These are phyloP conservation scores for Venturiaceae sp. DNA, from an alignment of 2,329 filamentous ascomycete species.

Conservation along the genomic window DNA sequence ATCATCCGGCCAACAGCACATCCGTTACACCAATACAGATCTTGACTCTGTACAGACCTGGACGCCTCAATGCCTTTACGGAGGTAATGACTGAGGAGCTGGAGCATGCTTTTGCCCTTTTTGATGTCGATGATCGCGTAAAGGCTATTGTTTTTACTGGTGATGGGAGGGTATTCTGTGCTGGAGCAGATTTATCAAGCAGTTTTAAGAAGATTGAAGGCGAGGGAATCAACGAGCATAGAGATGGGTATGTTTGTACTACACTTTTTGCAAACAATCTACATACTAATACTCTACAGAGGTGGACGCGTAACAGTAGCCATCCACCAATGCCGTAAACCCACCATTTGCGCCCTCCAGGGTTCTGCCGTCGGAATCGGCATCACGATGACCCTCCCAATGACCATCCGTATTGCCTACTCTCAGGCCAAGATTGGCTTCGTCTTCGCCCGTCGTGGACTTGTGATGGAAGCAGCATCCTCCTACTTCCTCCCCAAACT, in stretches of 20 bases:
- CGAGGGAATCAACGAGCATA: slow-evolving; percentile 36
- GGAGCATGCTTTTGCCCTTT: slow-evolving; percentile 40
- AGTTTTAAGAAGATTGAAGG: slow-evolving; percentile 34
- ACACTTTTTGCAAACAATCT: neutral
- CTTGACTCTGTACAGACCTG: slow-evolving; percentile 54
- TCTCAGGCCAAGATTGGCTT: slow-evolving; percentile 59
- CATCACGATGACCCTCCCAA: slow-evolving; percentile 49
- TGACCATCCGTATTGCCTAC: slow-evolving; percentile 45
- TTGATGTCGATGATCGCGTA: slow-evolving; percentile 45
- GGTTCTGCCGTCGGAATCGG: slow-evolving; percentile 48
- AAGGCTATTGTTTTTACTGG: slow-evolving; percentile 47
- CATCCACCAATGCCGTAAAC: slow-evolving; percentile 48
- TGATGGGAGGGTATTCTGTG: slow-evolving; percentile 42
- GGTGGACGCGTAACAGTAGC: slow-evolving; percentile 39
- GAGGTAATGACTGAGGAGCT: slow-evolving; percentile 53
- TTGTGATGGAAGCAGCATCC: slow-evolving; percentile 63
- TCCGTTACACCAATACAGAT: slow-evolving; percentile 52
- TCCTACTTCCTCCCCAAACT: slow-evolving; percentile 64
- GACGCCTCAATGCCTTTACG: slow-evolving; percentile 61
- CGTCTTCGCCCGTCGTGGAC: slow-evolving; percentile 60
- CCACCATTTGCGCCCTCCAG: slow-evolving; percentile 45
- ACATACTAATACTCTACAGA: slow-evolving; percentile 13
- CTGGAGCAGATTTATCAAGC: slow-evolving; percentile 45
- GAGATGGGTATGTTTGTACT: slow-evolving; percentile 36
- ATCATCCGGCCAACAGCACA: slow-evolving; percentile 26